A percentile compares a stretch with the other conserved stretches of the same genome.
Evolutionary conservation across 306 rosid species (phyloP).

Genomic region (Prosopis cineraria): DNA sequence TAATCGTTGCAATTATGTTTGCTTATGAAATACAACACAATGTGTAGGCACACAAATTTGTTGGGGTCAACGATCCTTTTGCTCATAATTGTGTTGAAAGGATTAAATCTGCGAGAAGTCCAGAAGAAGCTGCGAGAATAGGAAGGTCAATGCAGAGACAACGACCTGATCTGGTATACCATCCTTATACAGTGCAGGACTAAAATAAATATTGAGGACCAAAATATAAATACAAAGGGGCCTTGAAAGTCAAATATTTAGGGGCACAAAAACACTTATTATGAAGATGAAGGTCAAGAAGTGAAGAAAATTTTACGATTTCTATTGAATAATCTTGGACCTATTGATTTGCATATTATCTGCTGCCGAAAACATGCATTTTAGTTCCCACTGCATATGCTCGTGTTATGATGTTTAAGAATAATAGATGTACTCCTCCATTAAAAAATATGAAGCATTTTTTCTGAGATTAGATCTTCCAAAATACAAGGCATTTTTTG

Average conservation of each 20-base stretch:
- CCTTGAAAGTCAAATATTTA: neutral
- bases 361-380: neutral
- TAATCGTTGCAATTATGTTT: constrained; percentile 18
- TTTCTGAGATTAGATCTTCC: no score
- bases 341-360: neutral
- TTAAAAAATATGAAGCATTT: no score
- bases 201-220: neutral
- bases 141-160: constrained; percentile 86
- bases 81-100: constrained; percentile 65
- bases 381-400: neutral
- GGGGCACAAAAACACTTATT: neutral
- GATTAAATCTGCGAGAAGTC: constrained; percentile 80
- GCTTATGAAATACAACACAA: constrained; percentile 9
- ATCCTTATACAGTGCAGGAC: neutral
- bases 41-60: constrained; percentile 76
- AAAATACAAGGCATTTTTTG: no score
- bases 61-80: constrained; percentile 63
- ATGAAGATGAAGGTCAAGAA: neutral
- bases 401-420: neutral
- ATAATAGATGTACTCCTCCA: no score
- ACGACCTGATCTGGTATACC: constrained; percentile 69
- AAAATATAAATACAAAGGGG: neutral
- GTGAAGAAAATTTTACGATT: neutral
- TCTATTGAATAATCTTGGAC: neutral
- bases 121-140: constrained; percentile 85